Evolutionary conservation across 1,139 yeast genomes (phyloP), one percentile per base, ranked within the genome.

Genomic region (Saccharomycopsis crataegensis): DNA sequence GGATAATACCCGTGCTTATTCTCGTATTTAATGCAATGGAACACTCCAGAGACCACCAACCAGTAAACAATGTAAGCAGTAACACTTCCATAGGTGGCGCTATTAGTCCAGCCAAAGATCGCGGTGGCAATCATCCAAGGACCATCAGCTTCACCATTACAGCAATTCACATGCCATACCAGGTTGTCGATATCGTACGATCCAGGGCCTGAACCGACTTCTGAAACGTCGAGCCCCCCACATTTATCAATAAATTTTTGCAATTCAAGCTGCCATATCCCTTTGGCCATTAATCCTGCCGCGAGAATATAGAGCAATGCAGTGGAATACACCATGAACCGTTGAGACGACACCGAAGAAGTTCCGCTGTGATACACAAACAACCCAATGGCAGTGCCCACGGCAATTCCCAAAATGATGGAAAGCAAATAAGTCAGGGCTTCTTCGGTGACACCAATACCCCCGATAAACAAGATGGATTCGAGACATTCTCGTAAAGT

Each of bases 81-180:
- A n/a, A 91, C 90, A 43, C 96, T 87, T 17, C 96, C 96, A 65
- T 86, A 88, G 1, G 97, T 90, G 16, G 97, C 98, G 41, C 94
- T 81, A 69, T 91, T 91, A 41, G 93, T 87, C 99, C 99, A 91
- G 1, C 98, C 99, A 55, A 93, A 76, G 12, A 91, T 72, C 6
- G 98, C 97, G 62, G 93, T 90, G 67, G 90, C 78, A 41, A 91
- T 76, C 84, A 88, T 89, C 96, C 96, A 91, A 59, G 96, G 93
- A 41, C 91, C 91, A 66, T 86, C 95, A 46, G 78, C 84, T 61
- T 85, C 82, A 17, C 97, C 96, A 67, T 89, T 89, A 72, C 98
- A 91, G 70, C 97, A 91, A 72, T 91, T 90, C 44, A 91, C 97
- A 71, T 91, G 98, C 98, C 98, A 91, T 1, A 91, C 87, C 14